Conservation (phyloP, 495 filamentous ascomycete genomes). For the Penicillium cinerascens region DNA sequence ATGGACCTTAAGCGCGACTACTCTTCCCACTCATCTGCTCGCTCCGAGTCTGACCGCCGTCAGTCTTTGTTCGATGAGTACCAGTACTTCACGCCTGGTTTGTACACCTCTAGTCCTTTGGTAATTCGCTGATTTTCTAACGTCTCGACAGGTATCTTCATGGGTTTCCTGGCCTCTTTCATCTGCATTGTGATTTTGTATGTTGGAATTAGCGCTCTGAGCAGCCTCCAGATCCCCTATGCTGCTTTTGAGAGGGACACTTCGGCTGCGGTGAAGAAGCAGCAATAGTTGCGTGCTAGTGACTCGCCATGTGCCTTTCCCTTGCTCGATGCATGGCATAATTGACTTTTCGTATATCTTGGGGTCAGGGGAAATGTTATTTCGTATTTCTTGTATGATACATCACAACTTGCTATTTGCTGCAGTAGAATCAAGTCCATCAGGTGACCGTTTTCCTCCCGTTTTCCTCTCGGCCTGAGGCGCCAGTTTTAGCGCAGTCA, state of each 20-base stretch:
- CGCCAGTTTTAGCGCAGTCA: conserved; percentile 14
- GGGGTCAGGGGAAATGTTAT: conserved; percentile 8
- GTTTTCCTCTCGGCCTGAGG: conserved; percentile 2
- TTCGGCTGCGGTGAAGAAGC: conserved; percentile 80
- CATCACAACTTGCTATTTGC: conserved; percentile 20
- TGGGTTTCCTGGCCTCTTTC: conserved; percentile 64
- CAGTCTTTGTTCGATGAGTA: conserved; percentile 84
- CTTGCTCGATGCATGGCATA: conserved; percentile 15
- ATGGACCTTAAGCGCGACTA: conserved; percentile 60
- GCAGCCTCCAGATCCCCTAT: conserved; percentile 82
- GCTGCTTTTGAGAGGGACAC: conserved; percentile 96
- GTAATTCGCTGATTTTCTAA: conserved; percentile 5
- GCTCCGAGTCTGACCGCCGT: conserved; percentile 13
- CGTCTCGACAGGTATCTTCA: conserved; percentile 68
- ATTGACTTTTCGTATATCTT: conserved; percentile 12
- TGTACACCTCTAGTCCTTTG: conserved; percentile 11
- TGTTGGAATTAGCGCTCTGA: conserved; percentile 69
- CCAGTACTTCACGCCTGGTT: conserved; percentile 78
- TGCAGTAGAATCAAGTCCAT: conserved; percentile 18
- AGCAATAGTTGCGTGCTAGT: conserved; percentile 52
- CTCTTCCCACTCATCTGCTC: conserved; percentile 25
- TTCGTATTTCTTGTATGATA: conserved; percentile 25
- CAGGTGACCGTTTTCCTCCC: conserved; percentile 23
- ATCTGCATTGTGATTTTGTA: conserved; percentile 72
- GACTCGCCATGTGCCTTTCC: neutral